Percentiles rank a stretch among this genome's conserved stretches.
Conservation (phyloP, 257 asterid genomes). For the Fraxinus excelsior region DNA sequence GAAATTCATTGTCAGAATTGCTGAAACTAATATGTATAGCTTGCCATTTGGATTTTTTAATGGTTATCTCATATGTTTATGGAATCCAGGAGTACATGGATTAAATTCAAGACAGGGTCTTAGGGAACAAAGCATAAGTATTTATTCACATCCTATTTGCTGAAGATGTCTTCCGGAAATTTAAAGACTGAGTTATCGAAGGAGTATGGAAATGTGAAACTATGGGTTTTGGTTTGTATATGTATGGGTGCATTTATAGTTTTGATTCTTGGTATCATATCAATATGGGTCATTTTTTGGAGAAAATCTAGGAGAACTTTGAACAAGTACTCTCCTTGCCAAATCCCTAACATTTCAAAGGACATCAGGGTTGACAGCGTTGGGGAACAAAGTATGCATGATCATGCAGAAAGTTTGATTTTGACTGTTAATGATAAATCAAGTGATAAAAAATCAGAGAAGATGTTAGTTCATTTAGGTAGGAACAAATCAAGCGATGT, state of each 20-base stretch:
- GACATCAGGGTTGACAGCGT: constrained; percentile 78
- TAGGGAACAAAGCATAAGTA: constrained; percentile 19
- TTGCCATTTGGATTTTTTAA: constrained; percentile 27
- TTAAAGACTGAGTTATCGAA: constrained; percentile 60
- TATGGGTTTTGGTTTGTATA: constrained; percentile 84
- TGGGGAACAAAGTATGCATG: constrained; percentile 42
- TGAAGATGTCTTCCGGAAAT: constrained; percentile 61
- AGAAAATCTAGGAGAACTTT: constrained; percentile 61
- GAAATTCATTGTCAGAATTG: background rate
- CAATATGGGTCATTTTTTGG: constrained; percentile 70
- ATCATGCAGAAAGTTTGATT: constrained; percentile 51
- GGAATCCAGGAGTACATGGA: constrained; percentile 57
- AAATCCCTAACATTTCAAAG: constrained; percentile 78
- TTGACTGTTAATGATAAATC: constrained; percentile 58
- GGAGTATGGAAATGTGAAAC: constrained; percentile 68
- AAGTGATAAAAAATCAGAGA: constrained; percentile 64
- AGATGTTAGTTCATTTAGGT: constrained; percentile 68
- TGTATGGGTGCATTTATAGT: constrained; percentile 75
- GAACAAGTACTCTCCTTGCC: constrained; percentile 50
- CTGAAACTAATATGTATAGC: constrained; percentile 3
- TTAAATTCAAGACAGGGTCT: constrained; percentile 25
- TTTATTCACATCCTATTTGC: constrained; percentile 17
- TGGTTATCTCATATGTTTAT: constrained; percentile 28
- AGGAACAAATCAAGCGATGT: constrained; percentile 77
- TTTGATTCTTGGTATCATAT: constrained; percentile 68